These are phyloP conservation scores for Canna indica DNA, from an alignment of 176 grass and related monocot species.

Conservation along the genomic window DNA sequence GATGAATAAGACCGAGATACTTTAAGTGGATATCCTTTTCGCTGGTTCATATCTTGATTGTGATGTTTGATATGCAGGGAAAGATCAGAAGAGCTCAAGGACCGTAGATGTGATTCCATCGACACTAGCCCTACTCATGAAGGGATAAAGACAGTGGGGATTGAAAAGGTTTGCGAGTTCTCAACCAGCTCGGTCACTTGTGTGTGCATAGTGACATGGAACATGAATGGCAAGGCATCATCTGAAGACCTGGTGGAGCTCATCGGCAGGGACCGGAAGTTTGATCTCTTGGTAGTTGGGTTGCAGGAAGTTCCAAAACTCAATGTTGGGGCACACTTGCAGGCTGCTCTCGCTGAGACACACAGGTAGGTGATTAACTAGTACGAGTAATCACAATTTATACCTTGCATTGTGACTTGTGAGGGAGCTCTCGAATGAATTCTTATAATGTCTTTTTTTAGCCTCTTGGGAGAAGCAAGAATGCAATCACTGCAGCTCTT, in stretches of 20 bases:
- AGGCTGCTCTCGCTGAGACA: constrained; percentile 40
- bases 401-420: neutral
- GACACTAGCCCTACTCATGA: constrained; percentile 16
- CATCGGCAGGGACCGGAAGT: constrained; percentile 36
- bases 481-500: constrained; percentile 62
- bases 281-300: constrained; percentile 42
- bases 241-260: constrained; percentile 33
- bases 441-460: neutral
- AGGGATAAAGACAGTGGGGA: constrained; percentile 43
- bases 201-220: constrained; percentile 52
- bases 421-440: no score
- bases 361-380: constrained; percentile 11
- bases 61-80: neutral
- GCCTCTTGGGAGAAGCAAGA: constrained; percentile 33
- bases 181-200: constrained; percentile 30
- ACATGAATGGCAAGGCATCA: constrained; percentile 59
- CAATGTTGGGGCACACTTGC: constrained; percentile 31
- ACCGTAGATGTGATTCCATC: neutral
- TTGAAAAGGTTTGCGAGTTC: constrained; percentile 41
- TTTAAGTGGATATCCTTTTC: neutral
- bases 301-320: constrained; percentile 50
- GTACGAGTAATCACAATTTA: neutral
- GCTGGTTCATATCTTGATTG: neutral
- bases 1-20: no score
- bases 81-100: neutral